phyloP scores from a whole-genome alignment of 1,139 yeast species.

The Hansenula lynferdii region DNA sequence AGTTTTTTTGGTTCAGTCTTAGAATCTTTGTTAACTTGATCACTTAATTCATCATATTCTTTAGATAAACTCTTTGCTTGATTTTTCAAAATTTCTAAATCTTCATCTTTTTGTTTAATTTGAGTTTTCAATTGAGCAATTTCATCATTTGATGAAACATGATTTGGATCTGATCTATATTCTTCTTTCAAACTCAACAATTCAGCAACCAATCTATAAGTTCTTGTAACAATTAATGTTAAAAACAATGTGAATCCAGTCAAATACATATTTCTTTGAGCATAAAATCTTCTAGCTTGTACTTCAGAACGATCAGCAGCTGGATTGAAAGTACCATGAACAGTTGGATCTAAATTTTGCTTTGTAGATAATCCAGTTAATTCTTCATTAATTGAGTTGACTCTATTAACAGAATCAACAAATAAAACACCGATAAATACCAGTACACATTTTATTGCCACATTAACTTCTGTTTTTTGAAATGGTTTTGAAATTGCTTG shows the following conservation, averaged over 20 bases:
- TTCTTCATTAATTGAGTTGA: conserved; percentile 66
- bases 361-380: conserved; percentile 26
- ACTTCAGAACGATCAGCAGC: conserved; percentile 64
- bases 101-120: conserved; percentile 56
- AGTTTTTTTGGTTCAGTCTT: too few relatives aligned
- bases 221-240: conserved; percentile 79
- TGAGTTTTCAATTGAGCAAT: conserved; percentile 45
- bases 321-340: conserved; percentile 12
- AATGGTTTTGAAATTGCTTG: conserved; percentile 64
- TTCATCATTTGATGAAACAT: conserved; percentile 27
- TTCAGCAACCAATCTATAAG: conserved; percentile 79
- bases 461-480: conserved; percentile 64
- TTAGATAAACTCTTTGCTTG: conserved; percentile 64
- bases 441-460: conserved; percentile 76
- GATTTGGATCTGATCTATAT: conserved; percentile 25
- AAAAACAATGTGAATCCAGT: conserved; percentile 94
- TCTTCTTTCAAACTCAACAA: conserved; percentile 59
- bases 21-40: conserved; percentile 14
- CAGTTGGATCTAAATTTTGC: conserved; percentile 16
- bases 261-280: conserved; percentile 94
- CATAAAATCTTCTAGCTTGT: conserved; percentile 88
- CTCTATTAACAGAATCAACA: conserved; percentile 84
- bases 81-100: conserved; percentile 60
- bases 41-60: conserved; percentile 54
- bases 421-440: conserved; percentile 83